These are phyloP conservation scores for Sophora flavescens DNA, from an alignment of 306 rosid species.

Conservation along the genomic window DNA sequence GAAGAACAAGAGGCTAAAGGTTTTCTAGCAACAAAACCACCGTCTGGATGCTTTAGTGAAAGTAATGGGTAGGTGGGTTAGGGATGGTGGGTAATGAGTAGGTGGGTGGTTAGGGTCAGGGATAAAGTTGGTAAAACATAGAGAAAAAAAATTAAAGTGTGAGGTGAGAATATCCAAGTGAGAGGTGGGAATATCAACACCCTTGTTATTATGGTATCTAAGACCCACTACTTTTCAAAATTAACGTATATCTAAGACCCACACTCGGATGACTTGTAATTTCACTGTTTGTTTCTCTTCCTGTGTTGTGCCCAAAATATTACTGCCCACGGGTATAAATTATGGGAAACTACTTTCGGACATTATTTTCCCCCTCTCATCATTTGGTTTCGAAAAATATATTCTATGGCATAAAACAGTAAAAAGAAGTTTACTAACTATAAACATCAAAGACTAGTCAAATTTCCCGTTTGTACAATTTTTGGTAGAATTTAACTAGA, in stretches of 20 bases:
- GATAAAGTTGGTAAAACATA: neutral
- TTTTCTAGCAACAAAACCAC: too few relatives aligned
- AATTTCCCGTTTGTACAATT: conserved; percentile 43
- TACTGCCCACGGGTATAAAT: conserved; percentile 15
- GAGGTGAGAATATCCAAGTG: too few relatives aligned
- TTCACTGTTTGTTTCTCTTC: neutral
- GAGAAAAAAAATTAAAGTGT: too few relatives aligned
- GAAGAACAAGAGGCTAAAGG: too few relatives aligned
- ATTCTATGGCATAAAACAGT: neutral
- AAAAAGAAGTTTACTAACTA: conserved; percentile 26
- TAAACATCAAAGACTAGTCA: conserved; percentile 20
- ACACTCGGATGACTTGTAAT: conserved; percentile 25
- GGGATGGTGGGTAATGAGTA: too few relatives aligned
- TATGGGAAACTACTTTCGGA: conserved; percentile 44
- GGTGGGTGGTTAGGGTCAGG: too few relatives aligned
- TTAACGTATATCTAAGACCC: conserved; percentile 39
- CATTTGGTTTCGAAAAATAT: conserved; percentile 3
- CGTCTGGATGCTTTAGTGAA: too few relatives aligned
- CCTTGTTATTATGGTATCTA: too few relatives aligned
- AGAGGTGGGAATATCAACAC: too few relatives aligned
- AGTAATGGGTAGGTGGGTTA: too few relatives aligned
- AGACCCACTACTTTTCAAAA: too few relatives aligned
- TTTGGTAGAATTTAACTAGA: conserved; percentile 31
- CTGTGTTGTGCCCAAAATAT: conserved; percentile 4
- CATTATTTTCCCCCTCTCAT: neutral